phyloP scores from a whole-genome alignment of 2,329 filamentous ascomycete genomes.

The Berkeleyomyces basicola region DNA sequence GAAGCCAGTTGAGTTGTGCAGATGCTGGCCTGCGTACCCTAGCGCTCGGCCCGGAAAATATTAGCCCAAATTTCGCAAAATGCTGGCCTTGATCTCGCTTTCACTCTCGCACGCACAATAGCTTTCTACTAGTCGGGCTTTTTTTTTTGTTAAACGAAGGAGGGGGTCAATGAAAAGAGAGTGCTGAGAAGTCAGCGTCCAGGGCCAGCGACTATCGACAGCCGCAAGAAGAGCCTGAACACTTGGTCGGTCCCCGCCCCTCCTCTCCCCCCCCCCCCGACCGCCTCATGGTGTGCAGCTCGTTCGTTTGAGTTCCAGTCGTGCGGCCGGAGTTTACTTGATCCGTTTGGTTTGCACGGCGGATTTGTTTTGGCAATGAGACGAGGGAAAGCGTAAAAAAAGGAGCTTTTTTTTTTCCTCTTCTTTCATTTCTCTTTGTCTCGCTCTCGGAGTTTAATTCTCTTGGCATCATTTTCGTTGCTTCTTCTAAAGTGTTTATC shows the following conservation, averaged over 20 bases:
- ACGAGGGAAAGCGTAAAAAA: not conserved
- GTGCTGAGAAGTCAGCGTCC: not conserved
- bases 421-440: not conserved
- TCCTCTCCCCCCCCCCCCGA: not conserved
- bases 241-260: not conserved
- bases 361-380: not conserved
- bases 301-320: not conserved
- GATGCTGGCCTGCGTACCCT: not conserved
- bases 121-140: slow-evolving; percentile 3
- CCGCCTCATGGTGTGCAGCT: not conserved
- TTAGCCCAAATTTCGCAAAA: not conserved
- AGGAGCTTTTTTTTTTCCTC: not conserved
- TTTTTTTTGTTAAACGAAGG: not conserved
- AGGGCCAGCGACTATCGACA: too few species aligned
- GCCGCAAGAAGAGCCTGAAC: too few species aligned
- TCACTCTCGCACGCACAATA: not conserved
- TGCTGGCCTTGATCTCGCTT: not conserved
- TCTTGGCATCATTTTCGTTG: not conserved
- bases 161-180: not conserved
- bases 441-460: not conserved
- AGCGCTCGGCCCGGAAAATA: slow-evolving; percentile 2
- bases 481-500: not conserved
- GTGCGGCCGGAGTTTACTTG: not conserved
- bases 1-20: too few species aligned
- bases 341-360: not conserved